Base-by-base conservation (phyloP, 345 rosid species). In the Alliaria petiolata region DNA sequence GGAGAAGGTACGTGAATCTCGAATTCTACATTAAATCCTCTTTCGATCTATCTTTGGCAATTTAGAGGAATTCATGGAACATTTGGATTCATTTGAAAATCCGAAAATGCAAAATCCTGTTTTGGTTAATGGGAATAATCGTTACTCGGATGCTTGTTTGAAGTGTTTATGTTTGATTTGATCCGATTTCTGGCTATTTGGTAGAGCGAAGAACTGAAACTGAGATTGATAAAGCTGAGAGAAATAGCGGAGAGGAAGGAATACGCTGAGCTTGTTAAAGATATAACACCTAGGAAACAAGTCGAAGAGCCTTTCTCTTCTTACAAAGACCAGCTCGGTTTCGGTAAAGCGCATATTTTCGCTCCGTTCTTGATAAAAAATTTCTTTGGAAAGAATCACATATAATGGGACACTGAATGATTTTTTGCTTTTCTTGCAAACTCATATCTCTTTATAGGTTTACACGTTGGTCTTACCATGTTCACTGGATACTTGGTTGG, bases 401-500 rank as follows among this genome's bases (percentile, higher is more conserved):
- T 2, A 1, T 22, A 22, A n/a, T n/a, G n/a, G 13, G 49, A 8
- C 4, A 8, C 7, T 74, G 19, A 58, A 14, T 9, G 35, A 1
- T 15, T 55, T 46, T 38, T 22, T 1, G 0, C 0, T 33, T 74
- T 20, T 7, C 25, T 35, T 25, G 11, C 9, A 53, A 64, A 19
- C 42, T 33, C 52, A 4, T 11, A 22, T 22, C 1, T 3, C n/a
- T 38, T 38, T 25, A 67, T 89, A 91, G 98, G 98, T 66, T 75
- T 91, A 44, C 97, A 95, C 55, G 99, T 95, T 20, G 91, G 71
- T 45, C 82, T 91, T 66, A 86, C 60, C 15, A 95, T 95, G 99
- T 95, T 95, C 73, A 86, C 99, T 54, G 95, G 99, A n/a, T 91
- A 95, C 80, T 75, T 95, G 81, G 80, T 89, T 67, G 99, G 96